Percentiles rank a stretch among this genome's conserved stretches.
Conservation (phyloP, 2,329 filamentous ascomycete species). For the Daldinia sp. region DNA sequence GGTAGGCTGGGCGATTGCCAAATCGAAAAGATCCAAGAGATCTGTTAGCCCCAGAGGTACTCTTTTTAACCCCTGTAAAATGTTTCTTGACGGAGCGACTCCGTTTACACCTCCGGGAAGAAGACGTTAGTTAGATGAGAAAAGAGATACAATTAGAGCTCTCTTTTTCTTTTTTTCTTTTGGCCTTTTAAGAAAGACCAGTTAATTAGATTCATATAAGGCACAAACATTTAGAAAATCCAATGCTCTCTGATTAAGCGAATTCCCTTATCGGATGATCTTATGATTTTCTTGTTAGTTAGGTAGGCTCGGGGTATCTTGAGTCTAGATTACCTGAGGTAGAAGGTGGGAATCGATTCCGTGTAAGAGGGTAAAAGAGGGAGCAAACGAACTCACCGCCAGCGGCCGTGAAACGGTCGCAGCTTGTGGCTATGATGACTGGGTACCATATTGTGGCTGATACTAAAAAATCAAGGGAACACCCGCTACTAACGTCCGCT, state of each 20-base stretch:
- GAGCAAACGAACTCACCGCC: conserved; percentile 7
- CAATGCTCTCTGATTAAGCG: no score
- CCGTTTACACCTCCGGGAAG: not conserved
- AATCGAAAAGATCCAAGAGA: conserved; percentile 3
- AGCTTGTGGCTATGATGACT: conserved; percentile 31
- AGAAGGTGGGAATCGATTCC: no score
- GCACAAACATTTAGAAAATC: no score
- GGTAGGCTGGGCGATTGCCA: conserved; percentile 16
- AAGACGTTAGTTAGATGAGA: not conserved
- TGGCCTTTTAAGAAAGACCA: no score
- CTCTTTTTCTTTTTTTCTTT: no score
- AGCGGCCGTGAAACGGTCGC: conserved; percentile 21
- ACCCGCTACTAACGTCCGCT: conserved; percentile 1
- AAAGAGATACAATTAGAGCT: no score
- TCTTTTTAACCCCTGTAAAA: not conserved
- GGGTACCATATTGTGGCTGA: conserved; percentile 22
- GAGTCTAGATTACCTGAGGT: no score
- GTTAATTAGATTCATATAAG: no score
- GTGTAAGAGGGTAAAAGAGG: conserved; percentile 1
- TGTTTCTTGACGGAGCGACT: not conserved
- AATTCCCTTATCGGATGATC: no score
- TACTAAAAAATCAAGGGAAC: not conserved
- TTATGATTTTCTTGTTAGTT: no score
- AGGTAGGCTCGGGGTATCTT: no score
- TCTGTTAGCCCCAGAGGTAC: not conserved